Evolutionary conservation across 441 rosid species (phyloP).

Genomic region (Hypseocharis bilobata): DNA sequence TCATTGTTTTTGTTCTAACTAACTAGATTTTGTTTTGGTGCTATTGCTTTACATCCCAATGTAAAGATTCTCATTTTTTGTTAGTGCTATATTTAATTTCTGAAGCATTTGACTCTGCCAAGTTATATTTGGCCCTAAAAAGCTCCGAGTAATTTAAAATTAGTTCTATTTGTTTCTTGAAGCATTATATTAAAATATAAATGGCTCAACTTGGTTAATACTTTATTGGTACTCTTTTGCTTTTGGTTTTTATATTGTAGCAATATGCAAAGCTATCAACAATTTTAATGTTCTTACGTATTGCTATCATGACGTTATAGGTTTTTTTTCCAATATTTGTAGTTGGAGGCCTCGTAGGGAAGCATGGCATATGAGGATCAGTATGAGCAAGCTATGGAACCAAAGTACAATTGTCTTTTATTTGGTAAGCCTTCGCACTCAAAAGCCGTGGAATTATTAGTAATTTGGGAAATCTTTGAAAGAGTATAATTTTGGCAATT

Average conservation of each 20-base stretch:
- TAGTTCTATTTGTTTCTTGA: neutral
- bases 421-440: slow-evolving; percentile 48
- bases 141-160: neutral
- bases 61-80: too few relatives aligned
- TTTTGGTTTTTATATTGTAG: too few relatives aligned
- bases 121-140: neutral
- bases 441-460: neutral
- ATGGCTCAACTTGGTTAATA: too few relatives aligned
- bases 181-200: neutral
- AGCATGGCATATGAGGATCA: slow-evolving; percentile 41
- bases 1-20: too few relatives aligned
- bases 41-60: too few relatives aligned
- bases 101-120: neutral
- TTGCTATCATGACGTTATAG: too few relatives aligned
- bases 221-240: too few relatives aligned
- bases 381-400: slow-evolving; percentile 18
- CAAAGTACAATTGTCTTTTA: slow-evolving; percentile 67
- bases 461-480: neutral
- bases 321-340: neutral
- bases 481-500: neutral
- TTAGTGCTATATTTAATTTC: neutral
- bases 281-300: neutral
- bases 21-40: too few relatives aligned
- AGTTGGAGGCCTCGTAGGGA: neutral
- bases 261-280: neutral